Percentiles rank a stretch among this genome's conserved stretches.
Evolutionary conservation across 2,329 filamentous ascomycete species (phyloP).

Genomic region (Epichloe festucae): DNA sequence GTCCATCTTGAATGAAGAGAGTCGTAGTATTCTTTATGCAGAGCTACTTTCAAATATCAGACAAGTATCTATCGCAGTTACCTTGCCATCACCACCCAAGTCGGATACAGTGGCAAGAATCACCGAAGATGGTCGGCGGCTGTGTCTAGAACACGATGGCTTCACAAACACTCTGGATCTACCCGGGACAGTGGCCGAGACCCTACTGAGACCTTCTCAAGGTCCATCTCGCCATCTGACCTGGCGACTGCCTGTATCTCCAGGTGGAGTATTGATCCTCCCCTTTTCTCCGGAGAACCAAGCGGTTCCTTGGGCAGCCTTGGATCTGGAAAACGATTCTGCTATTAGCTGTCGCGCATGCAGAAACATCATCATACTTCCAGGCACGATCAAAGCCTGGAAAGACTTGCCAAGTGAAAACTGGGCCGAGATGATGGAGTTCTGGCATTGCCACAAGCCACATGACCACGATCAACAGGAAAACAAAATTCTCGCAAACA

Average conservation of each 20-base stretch:
- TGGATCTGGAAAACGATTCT: slow-evolving; percentile 28
- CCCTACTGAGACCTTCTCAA: slow-evolving; percentile 25
- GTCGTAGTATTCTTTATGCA: slow-evolving; percentile 39
- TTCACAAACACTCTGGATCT: slow-evolving; percentile 23
- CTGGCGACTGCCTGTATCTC: slow-evolving; percentile 39
- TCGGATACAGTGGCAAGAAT: slow-evolving; percentile 31
- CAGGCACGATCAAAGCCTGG: slow-evolving; percentile 45
- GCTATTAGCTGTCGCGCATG: slow-evolving; percentile 31
- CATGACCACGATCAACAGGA: slow-evolving; percentile 37
- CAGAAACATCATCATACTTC: slow-evolving; percentile 22
- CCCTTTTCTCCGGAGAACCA: slow-evolving; percentile 24
- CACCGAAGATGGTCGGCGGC: slow-evolving; percentile 28
- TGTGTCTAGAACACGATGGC: slow-evolving; percentile 37
- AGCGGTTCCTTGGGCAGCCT: slow-evolving; percentile 42
- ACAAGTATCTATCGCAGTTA: slow-evolving; percentile 46
- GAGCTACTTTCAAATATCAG: slow-evolving; percentile 53
- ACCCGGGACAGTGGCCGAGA: slow-evolving; percentile 27
- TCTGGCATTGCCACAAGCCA: slow-evolving; percentile 99
- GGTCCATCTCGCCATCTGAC: slow-evolving; percentile 24
- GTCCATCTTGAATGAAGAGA: neutral
- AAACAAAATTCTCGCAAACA: slow-evolving; percentile 39
- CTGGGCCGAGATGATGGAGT: slow-evolving; percentile 99
- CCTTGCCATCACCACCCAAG: slow-evolving; percentile 31
- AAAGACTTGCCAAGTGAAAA: slow-evolving; percentile 92
- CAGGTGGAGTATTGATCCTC: slow-evolving; percentile 11